phyloP scores from a whole-genome alignment of 306 rosid genomes.

The Acacia acuminata region DNA sequence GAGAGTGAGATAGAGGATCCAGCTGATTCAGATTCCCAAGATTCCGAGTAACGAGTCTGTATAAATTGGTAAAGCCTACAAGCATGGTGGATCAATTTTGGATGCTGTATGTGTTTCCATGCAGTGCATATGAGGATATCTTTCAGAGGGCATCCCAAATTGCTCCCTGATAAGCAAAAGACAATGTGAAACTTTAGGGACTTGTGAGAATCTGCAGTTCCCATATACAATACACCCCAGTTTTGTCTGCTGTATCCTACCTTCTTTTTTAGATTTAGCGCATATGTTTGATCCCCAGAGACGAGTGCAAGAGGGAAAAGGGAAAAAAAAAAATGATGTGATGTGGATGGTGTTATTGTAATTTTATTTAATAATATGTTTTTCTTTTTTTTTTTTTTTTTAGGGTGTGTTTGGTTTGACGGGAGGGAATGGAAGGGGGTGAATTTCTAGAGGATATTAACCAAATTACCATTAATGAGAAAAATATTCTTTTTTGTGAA shows the following conservation, averaged over 20 bases:
- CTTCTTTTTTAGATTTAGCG: neutral
- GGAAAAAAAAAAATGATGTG: neutral
- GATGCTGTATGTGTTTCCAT: neutral
- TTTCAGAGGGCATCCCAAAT: neutral
- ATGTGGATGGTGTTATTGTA: neutral
- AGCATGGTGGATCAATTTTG: neutral
- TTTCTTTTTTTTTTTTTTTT: too few relatives aligned
- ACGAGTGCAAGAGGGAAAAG: neutral
- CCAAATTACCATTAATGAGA: too few relatives aligned
- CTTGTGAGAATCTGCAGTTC: conserved; percentile 9
- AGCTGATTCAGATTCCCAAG: conserved; percentile 48
- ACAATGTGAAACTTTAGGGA: conserved; percentile 2
- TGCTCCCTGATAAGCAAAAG: neutral
- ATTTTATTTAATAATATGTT: too few relatives aligned
- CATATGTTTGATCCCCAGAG: neutral
- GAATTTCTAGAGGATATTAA: too few relatives aligned
- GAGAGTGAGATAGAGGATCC: conserved; percentile 73
- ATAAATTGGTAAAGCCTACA: conserved; percentile 1
- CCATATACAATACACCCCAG: conserved; percentile 4
- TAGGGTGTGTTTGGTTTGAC: too few relatives aligned
- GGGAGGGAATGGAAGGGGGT: too few relatives aligned
- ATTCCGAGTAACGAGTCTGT: conserved; percentile 14
- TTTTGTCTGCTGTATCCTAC: conserved; percentile 31
- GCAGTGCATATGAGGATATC: conserved; percentile 9
- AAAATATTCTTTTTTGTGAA: too few relatives aligned